Evolutionary conservation across 1,284 basidiomycete genomes (phyloP), one percentile per base, ranked within the genome.

Genomic region (Heimioporus retisporus): DNA sequence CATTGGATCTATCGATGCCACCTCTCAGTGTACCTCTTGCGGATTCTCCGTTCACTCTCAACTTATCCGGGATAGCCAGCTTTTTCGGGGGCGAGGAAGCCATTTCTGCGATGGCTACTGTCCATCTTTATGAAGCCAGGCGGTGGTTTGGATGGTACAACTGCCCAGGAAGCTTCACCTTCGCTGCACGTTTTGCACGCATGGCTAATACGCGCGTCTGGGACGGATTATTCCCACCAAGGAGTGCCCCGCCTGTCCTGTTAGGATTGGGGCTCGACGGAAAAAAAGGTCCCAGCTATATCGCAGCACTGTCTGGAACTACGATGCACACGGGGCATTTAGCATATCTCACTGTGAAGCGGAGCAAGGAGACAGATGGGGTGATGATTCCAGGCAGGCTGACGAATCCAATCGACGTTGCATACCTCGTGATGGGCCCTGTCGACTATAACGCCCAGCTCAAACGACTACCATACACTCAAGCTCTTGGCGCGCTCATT

Each of bases 71-170:
- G 28, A 74, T 77, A 2, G 76, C 76, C 0, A 78, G 75, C 21
- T 69, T 72, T 28, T 74, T 81, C 43, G 79, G 79, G 25, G 79
- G 80, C 7, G 55, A 10, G 15, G 80, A 81, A 28, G 79, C 80
- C 10, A 68, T 76, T 2, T 73, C 80, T 2, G 77, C 79, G 16
- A 81, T 81, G 77, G 72, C 72, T 0, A 81, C 79, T 0, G 69
- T 80, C 11, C 77, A 81, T 55, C 61, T 81, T 19, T 80, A 73
- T 54, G 64, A 70, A 53, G 68, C 67, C 6, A 78, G 77, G 48
- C 71, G 59, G 15, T 80, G 71, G 74, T 35, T 78, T 18, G 79
- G 79, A 2, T 80, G 79, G 80, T 81, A 80, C 35, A 80, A 81
- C n/a, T 69, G 5, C 79, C 80, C 8, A 79, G 79, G 15, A 73